Percentiles rank a stretch among this genome's conserved stretches.
Evolutionary conservation across 169 alveolate genomes (phyloP).

Genomic region (Plasmodium cynomolgi): DNA sequence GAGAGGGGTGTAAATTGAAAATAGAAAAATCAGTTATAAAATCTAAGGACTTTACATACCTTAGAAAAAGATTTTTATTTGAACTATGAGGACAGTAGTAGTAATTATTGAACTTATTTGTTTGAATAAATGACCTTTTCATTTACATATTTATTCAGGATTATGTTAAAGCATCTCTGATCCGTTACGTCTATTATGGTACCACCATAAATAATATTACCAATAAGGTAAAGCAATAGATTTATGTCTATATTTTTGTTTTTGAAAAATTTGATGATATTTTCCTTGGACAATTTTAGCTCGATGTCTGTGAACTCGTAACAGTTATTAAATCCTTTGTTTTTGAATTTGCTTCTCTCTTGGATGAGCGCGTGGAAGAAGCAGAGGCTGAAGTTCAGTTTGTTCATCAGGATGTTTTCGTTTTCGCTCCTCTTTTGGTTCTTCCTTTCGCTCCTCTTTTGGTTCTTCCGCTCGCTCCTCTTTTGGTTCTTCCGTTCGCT

Average conservation of each 20-base stretch:
- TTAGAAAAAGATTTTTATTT: constrained; percentile 57
- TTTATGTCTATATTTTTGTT: constrained; percentile 65
- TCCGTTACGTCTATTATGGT: constrained; percentile 65
- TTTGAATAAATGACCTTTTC: constrained; percentile 56
- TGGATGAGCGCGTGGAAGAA: constrained; percentile 72
- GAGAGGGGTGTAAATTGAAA: constrained; percentile 69
- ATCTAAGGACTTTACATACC: constrained; percentile 61
- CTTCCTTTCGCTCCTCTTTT: not conserved
- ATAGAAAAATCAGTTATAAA: constrained; percentile 71
- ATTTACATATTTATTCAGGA: constrained; percentile 51
- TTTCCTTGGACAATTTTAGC: constrained; percentile 46
- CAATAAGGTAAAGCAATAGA: constrained; percentile 61
- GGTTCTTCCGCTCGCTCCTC: too few relatives aligned
- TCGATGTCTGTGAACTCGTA: constrained; percentile 74
- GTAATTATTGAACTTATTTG: constrained; percentile 30
- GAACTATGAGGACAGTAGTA: constrained; percentile 75
- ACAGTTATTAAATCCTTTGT: constrained; percentile 49
- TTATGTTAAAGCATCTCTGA: constrained; percentile 66
- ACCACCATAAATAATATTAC: constrained; percentile 72
- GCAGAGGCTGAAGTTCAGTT: constrained; percentile 53
- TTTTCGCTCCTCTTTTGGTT: constrained; percentile 28
- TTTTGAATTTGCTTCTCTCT: constrained; percentile 71
- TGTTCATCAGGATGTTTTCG: constrained; percentile 44
- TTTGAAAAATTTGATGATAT: constrained; percentile 38
- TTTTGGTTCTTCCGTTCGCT: not conserved